Evolutionary conservation across 768 basidiomycete species (phyloP).

Genomic region (Hypsizygus marmoreus): DNA sequence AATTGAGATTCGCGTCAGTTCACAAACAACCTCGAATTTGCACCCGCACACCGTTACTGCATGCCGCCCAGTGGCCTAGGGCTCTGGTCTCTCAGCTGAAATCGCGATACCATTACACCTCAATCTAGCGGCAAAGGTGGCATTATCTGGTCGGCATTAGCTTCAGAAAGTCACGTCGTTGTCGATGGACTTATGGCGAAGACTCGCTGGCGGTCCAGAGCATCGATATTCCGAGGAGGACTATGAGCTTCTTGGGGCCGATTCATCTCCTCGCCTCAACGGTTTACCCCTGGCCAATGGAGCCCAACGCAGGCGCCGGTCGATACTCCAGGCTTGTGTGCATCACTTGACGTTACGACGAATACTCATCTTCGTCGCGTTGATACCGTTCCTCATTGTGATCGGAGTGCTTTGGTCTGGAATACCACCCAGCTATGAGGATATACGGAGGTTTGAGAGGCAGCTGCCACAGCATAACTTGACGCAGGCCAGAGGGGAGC

Average conservation of each 20-base stretch:
- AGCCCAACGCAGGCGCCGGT: constrained; percentile 14
- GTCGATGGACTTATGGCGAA: constrained; percentile 23
- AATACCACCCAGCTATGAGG: constrained; percentile 23
- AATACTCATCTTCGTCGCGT: constrained; percentile 15
- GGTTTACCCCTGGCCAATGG: neutral
- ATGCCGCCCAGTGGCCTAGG: too few species aligned
- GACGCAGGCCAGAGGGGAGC: constrained; percentile 9
- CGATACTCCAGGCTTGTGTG: constrained; percentile 12
- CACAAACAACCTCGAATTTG: too few species aligned
- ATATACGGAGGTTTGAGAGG: constrained; percentile 22
- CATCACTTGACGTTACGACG: constrained; percentile 18
- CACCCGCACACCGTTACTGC: too few species aligned
- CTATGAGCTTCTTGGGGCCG: constrained; percentile 21
- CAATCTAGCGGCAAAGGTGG: neutral
- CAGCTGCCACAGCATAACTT: constrained; percentile 23
- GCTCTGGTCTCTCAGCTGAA: neutral
- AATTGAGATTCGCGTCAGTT: too few species aligned
- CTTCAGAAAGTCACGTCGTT: neutral
- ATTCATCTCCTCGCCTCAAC: constrained; percentile 2
- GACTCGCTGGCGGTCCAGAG: constrained; percentile 15
- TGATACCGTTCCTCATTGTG: constrained; percentile 19
- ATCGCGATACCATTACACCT: too few species aligned
- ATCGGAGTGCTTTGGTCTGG: constrained; percentile 22
- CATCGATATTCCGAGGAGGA: constrained; percentile 20
- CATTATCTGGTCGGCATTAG: neutral